Base-by-base conservation (phyloP, 352 stramenopile genomes). In the Globisporangium camurandrum region DNA sequence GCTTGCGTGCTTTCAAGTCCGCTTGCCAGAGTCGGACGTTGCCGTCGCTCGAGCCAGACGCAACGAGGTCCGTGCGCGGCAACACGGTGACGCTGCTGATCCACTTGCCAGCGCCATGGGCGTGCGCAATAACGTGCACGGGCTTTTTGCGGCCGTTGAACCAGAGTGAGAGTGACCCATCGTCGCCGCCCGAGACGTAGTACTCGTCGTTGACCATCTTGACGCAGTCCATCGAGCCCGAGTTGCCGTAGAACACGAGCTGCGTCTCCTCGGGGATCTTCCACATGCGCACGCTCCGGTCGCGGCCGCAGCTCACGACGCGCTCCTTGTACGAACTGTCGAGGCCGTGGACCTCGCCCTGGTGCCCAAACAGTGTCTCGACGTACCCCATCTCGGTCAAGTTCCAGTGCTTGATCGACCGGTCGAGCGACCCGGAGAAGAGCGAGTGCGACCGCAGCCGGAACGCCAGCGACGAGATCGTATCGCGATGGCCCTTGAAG, bases 221-320 rank as follows among this genome's bases (percentile, higher is more conserved):
- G 56, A 95, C 69, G 59, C 81, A 96, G 64, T 97, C 93, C 70
- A 98, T 93, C 27, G 79, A 92, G 51, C 80, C 80, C 51, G 76
- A 86, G 62, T 89, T 86, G 48, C 88, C 87, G 49, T 93, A 93
- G 36, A 97, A 96, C 43, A 98, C 88, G 43, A 98, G 75, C 61
- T 98, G 93, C 1, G 88, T 97, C 61, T 97, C 88, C 57, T 97
- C 90, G 0, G 88, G 78, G 51, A 98, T 95, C 81, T 98, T 98
- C 93, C 93, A 98, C 55, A 97, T 72, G 28, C 93, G 89, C 47
- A 97, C 82, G 59, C 87, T 97, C 19, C 87, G 80, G 58, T 98
- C 93, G 33, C 81, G 85, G 30, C 88, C 86, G 49, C 79, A 90
- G 41, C 86, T 96, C 37, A 98, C 84, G 34, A 95, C 71, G 38